Percentiles rank a stretch among this genome's conserved stretches.
phyloP scores from a whole-genome alignment of 495 filamentous ascomycete species.

The Cryomyces minteri region DNA sequence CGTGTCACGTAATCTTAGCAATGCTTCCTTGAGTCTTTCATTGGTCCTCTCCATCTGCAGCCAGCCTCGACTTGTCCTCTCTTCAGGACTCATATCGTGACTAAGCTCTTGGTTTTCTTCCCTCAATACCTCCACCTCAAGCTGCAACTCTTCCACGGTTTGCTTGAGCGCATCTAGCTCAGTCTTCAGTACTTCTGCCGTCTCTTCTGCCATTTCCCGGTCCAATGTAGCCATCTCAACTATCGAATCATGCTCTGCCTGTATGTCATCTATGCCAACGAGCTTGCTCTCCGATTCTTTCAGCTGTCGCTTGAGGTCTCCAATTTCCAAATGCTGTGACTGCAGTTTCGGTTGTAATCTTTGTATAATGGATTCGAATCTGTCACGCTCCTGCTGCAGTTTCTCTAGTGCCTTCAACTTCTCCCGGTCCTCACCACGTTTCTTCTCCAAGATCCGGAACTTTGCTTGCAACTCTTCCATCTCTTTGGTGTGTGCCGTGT shows the following conservation, averaged over 20 bases:
- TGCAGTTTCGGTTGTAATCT: slow-evolving; percentile 84
- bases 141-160: slow-evolving; percentile 63
- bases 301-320: slow-evolving; percentile 52
- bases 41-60: slow-evolving; percentile 81
- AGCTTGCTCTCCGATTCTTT: slow-evolving; percentile 54
- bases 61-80: slow-evolving; percentile 72
- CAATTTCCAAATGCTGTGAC: slow-evolving; percentile 64
- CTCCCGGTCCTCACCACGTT: no score
- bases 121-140: slow-evolving; percentile 72
- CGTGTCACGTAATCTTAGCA: slow-evolving; percentile 69
- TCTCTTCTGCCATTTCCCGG: slow-evolving; percentile 92
- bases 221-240: slow-evolving; percentile 82
- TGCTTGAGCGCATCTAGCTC: slow-evolving; percentile 64
- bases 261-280: slow-evolving; percentile 48
- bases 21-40: slow-evolving; percentile 69
- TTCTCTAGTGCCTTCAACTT: no score
- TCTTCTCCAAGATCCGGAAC: no score
- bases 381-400: no score
- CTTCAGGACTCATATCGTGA: slow-evolving; percentile 73
- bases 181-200: slow-evolving; percentile 55
- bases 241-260: slow-evolving; percentile 65
- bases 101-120: slow-evolving; percentile 75
- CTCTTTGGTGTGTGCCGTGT: no score
- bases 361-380: slow-evolving; percentile 75
- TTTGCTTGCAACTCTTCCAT: no score